phyloP scores from a whole-genome alignment of 176 grass and related monocot species.

The Poa annua region DNA sequence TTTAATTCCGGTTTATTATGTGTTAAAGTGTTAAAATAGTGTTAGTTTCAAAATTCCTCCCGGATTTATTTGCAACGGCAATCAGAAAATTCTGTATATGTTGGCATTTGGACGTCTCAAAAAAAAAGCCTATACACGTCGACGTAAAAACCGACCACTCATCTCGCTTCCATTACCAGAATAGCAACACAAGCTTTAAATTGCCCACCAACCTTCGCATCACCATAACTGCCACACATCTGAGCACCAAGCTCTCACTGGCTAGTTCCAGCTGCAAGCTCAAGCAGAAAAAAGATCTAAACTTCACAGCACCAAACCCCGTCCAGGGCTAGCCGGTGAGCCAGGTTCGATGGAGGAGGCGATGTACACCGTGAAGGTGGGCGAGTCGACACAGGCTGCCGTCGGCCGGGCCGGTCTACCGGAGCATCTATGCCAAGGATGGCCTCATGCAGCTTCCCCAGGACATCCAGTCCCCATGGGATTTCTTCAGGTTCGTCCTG shows the following conservation, averaged over 20 bases:
- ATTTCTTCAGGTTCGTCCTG: constrained; percentile 74
- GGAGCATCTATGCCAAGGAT: constrained; percentile 76
- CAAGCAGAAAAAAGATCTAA: constrained; percentile 24
- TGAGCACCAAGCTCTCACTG: neutral
- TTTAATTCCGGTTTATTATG: too few relatives aligned
- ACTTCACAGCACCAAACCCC: constrained; percentile 16
- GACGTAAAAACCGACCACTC: neutral
- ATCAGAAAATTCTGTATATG: neutral
- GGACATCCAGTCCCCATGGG: constrained; percentile 79
- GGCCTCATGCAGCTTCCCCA: constrained; percentile 67
- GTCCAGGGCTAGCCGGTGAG: constrained; percentile 16
- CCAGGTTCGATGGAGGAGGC: constrained; percentile 51
- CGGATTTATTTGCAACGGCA: neutral
- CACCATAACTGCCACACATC: constrained; percentile 48
- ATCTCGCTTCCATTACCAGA: constrained; percentile 17
- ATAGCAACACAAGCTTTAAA: constrained; percentile 57
- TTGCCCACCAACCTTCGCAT: constrained; percentile 37
- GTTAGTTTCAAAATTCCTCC: neutral
- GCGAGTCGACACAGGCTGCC: constrained; percentile 53
- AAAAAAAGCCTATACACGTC: neutral
- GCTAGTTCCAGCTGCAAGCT: neutral
- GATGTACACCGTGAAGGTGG: constrained; percentile 76
- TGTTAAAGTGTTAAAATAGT: too few relatives aligned
- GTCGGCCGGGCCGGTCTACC: constrained; percentile 73
- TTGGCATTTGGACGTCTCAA: too few relatives aligned